Conservation (phyloP, 2,329 filamentous ascomycete species). For the Pseudogymnoascus sp. region DNA sequence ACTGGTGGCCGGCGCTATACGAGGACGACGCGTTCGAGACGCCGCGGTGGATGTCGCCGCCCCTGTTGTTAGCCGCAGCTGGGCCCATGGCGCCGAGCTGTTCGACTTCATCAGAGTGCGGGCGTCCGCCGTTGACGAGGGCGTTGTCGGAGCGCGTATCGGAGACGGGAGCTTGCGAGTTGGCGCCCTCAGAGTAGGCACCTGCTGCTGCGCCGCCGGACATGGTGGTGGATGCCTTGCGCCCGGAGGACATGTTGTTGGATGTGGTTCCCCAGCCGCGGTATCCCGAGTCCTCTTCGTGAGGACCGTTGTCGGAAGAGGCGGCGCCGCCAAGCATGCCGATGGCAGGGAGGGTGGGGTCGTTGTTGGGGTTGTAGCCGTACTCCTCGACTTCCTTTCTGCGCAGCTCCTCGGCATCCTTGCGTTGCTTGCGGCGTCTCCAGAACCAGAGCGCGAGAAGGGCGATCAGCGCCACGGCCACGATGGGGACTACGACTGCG, state of each 20-base stretch:
- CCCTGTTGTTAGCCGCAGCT: slow-evolving; percentile 55
- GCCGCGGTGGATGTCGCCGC: slow-evolving; percentile 70
- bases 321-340: slow-evolving; percentile 33
- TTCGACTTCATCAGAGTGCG: slow-evolving; percentile 59
- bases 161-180: slow-evolving; percentile 55
- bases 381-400: slow-evolving; percentile 97
- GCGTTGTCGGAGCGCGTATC: slow-evolving; percentile 64
- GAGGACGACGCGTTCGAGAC: slow-evolving; percentile 94
- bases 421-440: slow-evolving; percentile 79
- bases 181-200: slow-evolving; percentile 65
- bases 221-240: slow-evolving; percentile 83
- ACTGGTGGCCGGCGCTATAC: slow-evolving; percentile 75
- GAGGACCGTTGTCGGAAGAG: slow-evolving; percentile 41
- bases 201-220: slow-evolving; percentile 60
- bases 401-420: slow-evolving; percentile 76
- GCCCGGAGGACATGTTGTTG: slow-evolving; percentile 55
- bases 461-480: slow-evolving; percentile 73
- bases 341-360: slow-evolving; percentile 65
- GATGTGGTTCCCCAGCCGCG: slow-evolving; percentile 90
- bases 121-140: slow-evolving; percentile 43
- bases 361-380: slow-evolving; percentile 93
- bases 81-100: slow-evolving; percentile 77
- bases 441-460: slow-evolving; percentile 73
- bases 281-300: slow-evolving; percentile 75
- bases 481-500: slow-evolving; percentile 89